Evolutionary conservation across 192 early-diverging fungal species (phyloP), one percentile per base, ranked within the genome.

Genomic region (Coemansia sp.): DNA sequence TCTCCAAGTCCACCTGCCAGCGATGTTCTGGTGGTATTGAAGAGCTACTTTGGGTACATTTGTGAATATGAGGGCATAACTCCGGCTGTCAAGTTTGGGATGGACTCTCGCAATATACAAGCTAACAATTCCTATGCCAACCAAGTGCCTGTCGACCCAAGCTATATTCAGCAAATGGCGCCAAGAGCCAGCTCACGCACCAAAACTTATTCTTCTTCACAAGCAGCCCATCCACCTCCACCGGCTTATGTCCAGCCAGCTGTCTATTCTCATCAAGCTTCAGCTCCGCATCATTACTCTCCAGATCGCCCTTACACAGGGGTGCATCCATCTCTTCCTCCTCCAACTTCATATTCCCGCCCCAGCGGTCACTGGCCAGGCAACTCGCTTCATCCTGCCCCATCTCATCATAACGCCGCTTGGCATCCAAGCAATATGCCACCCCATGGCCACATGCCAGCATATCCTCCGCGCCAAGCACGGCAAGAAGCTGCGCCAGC

Each of bases 31-130:
- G 32, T 17, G n/a, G 53, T 56, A 4, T 14, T 56, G 53, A 56
- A 56, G 53, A 56, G n/a, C 32, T 56, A 56, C 32, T 56, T 35
- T 32, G 53, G 53, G n/a, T 56, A 56, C 8, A 56, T 56, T 56
- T 56, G 53, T 29, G 53, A 56, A n/a, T 56, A 56, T n/a, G 53
- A 56, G 31, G 53, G n/a, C 24, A 29, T 56, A 7, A 19, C 53
- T 35, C 53, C 53, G 11, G 27, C 53, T 8, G 53, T 29, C 29
- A 56, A 56, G 32, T 56, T 56, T 35, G 53, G 32, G 15, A 56
- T 56, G 53, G 53, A 56, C 8, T 8, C 53, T 19, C 53, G 53
- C 53, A 56, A 56, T n/a, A 56, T 56, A 29, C 53, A 56, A 19
- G 15, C 53, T 2, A 35, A 56, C 31, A 35, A 31, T 14, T 15